phyloP scores from a whole-genome alignment of 768 basidiomycete genomes.

The Xerocomus brunneocitrinus region DNA sequence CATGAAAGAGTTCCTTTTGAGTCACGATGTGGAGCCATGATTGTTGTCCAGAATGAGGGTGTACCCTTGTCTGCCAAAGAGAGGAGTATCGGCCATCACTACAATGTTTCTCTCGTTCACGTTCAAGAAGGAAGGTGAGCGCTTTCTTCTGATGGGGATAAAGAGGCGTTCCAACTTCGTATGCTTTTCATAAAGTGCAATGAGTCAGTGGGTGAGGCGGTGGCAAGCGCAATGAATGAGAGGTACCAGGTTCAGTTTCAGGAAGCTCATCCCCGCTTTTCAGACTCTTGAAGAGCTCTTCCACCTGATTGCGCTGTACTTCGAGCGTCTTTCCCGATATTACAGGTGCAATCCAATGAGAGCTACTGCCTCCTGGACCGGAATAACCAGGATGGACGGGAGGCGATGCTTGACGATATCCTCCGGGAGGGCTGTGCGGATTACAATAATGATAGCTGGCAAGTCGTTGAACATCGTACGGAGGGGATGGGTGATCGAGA shows the following conservation, averaged over 20 bases:
- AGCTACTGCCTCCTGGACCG: conserved; percentile 34
- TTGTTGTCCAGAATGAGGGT: conserved; percentile 42
- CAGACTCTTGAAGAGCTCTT: conserved; percentile 87
- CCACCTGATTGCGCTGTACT: conserved; percentile 88
- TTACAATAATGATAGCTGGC: conserved; percentile 74
- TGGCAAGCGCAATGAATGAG: conserved; percentile 13
- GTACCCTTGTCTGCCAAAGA: conserved; percentile 60
- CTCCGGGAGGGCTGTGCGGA: conserved; percentile 80
- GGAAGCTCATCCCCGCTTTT: conserved; percentile 81
- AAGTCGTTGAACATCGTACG: conserved; percentile 58
- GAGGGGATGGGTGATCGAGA: conserved; percentile 75
- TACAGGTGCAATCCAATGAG: conserved; percentile 54
- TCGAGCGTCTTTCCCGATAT: conserved; percentile 77
- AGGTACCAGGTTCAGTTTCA: conserved; percentile 83
- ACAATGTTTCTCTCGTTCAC: conserved; percentile 63
- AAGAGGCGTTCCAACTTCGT: conserved; percentile 75
- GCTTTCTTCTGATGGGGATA: conserved; percentile 99
- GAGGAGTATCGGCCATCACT: conserved; percentile 62
- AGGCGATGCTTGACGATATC: conserved; percentile 43
- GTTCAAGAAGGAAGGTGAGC: conserved; percentile 88
- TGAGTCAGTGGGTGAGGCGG: conserved; percentile 11
- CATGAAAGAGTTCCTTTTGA: conserved; percentile 61
- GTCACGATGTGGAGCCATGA: conserved; percentile 85
- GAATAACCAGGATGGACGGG: conserved; percentile 40
- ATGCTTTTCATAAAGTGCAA: conserved; percentile 36